Evolutionary conservation across 306 rosid genomes (phyloP).

Genomic region (Mimosa bimucronata): DNA sequence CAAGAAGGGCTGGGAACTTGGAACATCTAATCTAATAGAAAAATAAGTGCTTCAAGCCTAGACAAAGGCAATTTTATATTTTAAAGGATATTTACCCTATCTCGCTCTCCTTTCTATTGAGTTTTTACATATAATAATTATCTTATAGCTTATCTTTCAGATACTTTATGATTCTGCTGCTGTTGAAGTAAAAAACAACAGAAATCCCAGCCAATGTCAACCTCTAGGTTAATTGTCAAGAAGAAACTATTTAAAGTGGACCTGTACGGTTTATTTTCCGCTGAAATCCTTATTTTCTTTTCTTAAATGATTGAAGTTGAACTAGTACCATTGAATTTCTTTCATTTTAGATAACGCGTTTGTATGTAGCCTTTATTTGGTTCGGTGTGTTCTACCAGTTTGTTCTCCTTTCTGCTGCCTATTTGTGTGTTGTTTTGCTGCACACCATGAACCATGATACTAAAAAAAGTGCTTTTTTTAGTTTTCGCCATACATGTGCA

Average conservation of each 20-base stretch:
- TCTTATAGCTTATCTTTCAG: background rate
- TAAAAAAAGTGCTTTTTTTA: conserved; percentile 1
- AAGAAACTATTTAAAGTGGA: background rate
- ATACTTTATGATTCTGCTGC: conserved; percentile 5
- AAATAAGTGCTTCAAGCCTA: conserved; percentile 11
- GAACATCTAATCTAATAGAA: background rate
- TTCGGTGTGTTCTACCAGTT: background rate
- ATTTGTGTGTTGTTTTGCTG: conserved; percentile 24
- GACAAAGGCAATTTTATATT: conserved; percentile 14
- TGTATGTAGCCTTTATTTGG: conserved; percentile 2
- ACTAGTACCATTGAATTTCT: background rate
- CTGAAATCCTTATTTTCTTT: background rate
- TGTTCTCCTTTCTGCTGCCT: conserved; percentile 7
- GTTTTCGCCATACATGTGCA: conserved; percentile 1
- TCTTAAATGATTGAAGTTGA: background rate
- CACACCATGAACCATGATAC: conserved; percentile 16
- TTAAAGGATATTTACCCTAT: background rate
- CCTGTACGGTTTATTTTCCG: background rate
- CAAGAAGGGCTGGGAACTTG: conserved; percentile 1
- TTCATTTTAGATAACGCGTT: background rate
- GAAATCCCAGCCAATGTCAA: conserved; percentile 5
- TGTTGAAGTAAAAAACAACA: background rate
- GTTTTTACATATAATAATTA: conserved; percentile 14
- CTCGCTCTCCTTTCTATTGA: background rate
- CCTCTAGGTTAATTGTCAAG: background rate